Conservation (phyloP, 202 grass and related monocot species). For the Digitaria exilis region DNA sequence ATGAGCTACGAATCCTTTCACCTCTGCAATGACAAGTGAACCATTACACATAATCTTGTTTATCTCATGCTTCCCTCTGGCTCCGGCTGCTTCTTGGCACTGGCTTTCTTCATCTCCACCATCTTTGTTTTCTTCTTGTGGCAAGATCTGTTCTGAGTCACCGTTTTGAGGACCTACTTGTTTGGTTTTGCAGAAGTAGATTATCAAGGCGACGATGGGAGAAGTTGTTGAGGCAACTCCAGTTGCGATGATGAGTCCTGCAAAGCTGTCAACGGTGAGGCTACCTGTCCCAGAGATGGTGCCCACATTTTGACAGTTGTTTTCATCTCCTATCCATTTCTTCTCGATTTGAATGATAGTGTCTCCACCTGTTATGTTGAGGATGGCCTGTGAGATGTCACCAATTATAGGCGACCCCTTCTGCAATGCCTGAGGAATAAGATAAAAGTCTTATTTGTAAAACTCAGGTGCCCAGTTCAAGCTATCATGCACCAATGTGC, state of each 20-base stretch:
- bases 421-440: slow-evolving; percentile 44
- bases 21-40: not conserved
- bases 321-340: slow-evolving; percentile 52
- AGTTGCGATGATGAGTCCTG: slow-evolving; percentile 45
- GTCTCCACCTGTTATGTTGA: slow-evolving; percentile 59
- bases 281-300: slow-evolving; percentile 16
- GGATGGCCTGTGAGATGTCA: slow-evolving; percentile 54
- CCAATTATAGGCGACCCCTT: slow-evolving; percentile 51
- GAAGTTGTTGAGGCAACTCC: slow-evolving; percentile 30
- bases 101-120: not conserved
- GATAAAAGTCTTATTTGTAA: not conserved
- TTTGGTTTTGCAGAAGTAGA: slow-evolving; percentile 3
- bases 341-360: slow-evolving; percentile 53
- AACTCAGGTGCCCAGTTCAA: not conserved
- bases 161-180: not conserved
- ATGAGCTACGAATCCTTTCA: not conserved
- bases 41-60: not conserved
- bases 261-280: slow-evolving; percentile 45
- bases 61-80: not conserved
- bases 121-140: not conserved
- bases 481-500: not conserved
- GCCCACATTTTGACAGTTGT: slow-evolving; percentile 39
- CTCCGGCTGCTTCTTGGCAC: not conserved
- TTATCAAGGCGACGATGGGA: slow-evolving; percentile 6
- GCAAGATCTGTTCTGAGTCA: not conserved